Percentiles rank a stretch among this genome's conserved stretches.
Conservation (phyloP, 331 rosid species). For the Quercus lobata region DNA sequence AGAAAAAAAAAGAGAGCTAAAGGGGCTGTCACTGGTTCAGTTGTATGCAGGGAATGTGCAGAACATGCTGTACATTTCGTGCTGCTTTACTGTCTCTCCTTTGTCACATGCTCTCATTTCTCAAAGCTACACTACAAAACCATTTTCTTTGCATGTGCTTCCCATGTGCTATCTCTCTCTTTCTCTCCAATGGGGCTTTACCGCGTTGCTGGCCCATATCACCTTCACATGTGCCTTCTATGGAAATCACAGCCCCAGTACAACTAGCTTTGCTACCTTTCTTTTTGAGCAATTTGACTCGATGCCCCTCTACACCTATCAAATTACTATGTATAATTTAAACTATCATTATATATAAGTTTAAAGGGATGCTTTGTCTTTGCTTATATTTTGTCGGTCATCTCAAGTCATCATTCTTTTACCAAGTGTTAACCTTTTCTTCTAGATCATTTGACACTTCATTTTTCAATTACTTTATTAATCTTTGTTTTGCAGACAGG, state of each 20-base stretch:
- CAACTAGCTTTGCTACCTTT: conserved; percentile 19
- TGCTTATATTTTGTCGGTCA: conserved; percentile 3
- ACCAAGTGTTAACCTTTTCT: not conserved
- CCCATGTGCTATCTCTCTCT: conserved; percentile 28
- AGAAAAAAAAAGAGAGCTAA: not conserved
- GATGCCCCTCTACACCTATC: conserved; percentile 18
- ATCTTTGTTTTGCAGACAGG: conserved; percentile 3
- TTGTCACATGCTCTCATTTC: conserved; percentile 51
- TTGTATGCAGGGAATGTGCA: conserved; percentile 94
- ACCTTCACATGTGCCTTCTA: conserved; percentile 73
- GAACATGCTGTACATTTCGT: conserved; percentile 79
- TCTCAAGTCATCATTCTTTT: not conserved
- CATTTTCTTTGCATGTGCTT: conserved; percentile 47
- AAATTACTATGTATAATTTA: not conserved
- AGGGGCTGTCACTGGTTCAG: conserved; percentile 37
- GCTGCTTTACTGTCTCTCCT: conserved; percentile 82
- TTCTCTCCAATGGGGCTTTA: conserved; percentile 24
- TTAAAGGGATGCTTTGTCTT: conserved; percentile 9
- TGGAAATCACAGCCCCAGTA: conserved; percentile 47
- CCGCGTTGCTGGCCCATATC: conserved; percentile 58
- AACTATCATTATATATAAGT: not conserved
- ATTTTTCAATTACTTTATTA: not conserved
- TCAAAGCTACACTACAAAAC: conserved; percentile 33
- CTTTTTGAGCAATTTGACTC: conserved; percentile 21
- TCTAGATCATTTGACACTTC: not conserved